Evolutionary conservation across 768 basidiomycete species (phyloP).

Genomic region (Agaricus blazei): DNA sequence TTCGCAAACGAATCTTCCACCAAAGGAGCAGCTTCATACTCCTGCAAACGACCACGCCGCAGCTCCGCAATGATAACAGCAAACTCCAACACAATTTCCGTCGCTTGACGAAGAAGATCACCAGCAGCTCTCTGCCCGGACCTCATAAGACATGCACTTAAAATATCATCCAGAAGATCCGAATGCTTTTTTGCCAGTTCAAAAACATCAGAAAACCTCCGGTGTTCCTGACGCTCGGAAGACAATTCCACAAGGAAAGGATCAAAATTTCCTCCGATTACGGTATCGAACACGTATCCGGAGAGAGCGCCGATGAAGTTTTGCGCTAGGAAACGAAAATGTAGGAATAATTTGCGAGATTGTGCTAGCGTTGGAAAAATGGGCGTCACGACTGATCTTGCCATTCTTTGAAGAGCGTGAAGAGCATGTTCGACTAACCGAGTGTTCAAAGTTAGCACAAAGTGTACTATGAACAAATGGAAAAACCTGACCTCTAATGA

Average conservation of each 20-base stretch:
- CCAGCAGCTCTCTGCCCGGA: constrained; percentile 62
- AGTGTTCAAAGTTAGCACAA: not conserved
- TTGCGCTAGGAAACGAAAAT: constrained; percentile 71
- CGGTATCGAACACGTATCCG: constrained; percentile 75
- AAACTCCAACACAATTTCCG: constrained; percentile 66
- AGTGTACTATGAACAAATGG: not conserved
- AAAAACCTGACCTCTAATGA: constrained; percentile 61
- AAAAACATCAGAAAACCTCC: constrained; percentile 66
- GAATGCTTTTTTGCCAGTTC: constrained; percentile 66
- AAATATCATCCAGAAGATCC: constrained; percentile 62
- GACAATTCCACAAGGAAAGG: constrained; percentile 49
- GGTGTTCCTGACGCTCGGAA: constrained; percentile 6
- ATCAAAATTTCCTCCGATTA: constrained; percentile 73
- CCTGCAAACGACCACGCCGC: constrained; percentile 46
- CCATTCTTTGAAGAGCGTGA: constrained; percentile 62
- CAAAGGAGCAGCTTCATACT: constrained; percentile 56
- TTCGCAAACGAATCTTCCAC: constrained; percentile 49
- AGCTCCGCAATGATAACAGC: constrained; percentile 61
- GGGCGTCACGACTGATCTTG: constrained; percentile 32
- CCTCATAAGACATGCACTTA: constrained; percentile 69
- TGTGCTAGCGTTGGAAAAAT: constrained; percentile 56
- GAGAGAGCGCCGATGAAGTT: constrained; percentile 65
- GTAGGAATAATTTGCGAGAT: constrained; percentile 50
- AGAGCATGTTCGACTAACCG: constrained; percentile 61
- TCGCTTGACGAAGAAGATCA: constrained; percentile 55